Percentiles rank a stretch among this genome's conserved stretches.
These are phyloP conservation scores for Ascochyta koolunga DNA, from an alignment of 2,329 filamentous ascomycete species.

Conservation along the genomic window DNA sequence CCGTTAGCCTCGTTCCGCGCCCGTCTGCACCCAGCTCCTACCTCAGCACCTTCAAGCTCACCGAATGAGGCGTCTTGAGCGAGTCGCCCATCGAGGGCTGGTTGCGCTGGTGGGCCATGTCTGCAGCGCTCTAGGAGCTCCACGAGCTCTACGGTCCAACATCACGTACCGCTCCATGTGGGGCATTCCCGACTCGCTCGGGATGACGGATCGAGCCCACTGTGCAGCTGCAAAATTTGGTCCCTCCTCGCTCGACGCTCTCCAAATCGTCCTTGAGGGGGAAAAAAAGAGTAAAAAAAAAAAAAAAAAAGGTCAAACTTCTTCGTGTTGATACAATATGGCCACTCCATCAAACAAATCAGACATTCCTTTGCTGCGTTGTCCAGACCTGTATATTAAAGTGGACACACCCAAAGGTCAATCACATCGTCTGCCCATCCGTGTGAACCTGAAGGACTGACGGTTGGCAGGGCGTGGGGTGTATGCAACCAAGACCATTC, in stretches of 20 bases:
- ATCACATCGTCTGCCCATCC: background rate
- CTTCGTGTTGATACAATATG: background rate
- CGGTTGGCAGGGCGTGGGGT: slow-evolving; percentile 57
- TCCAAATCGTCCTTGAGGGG: background rate
- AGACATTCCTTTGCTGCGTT: slow-evolving; percentile 49
- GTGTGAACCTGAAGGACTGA: background rate
- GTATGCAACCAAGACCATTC: slow-evolving; percentile 56
- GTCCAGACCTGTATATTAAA: slow-evolving; percentile 51
- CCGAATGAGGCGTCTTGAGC: slow-evolving; percentile 68
- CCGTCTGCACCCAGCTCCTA: slow-evolving; percentile 59
- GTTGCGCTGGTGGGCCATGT: slow-evolving; percentile 49
- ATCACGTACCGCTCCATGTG: slow-evolving; percentile 13
- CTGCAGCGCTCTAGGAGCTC: slow-evolving; percentile 10
- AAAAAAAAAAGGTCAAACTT: no score
- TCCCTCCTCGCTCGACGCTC: background rate
- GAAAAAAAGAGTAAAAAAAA: no score
- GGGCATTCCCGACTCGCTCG: slow-evolving; percentile 10
- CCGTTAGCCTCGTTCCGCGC: slow-evolving; percentile 53
- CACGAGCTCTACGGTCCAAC: slow-evolving; percentile 8
- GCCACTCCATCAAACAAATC: slow-evolving; percentile 11
- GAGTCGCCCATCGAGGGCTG: slow-evolving; percentile 46
- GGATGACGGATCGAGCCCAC: background rate
- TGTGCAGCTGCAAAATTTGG: slow-evolving; percentile 10
- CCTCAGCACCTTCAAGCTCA: slow-evolving; percentile 83
- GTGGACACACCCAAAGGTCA: slow-evolving; percentile 58